Evolutionary conservation across 305 asterid species (phyloP), one percentile per base, ranked within the genome.

Genomic region (Fraxinus sp.): DNA sequence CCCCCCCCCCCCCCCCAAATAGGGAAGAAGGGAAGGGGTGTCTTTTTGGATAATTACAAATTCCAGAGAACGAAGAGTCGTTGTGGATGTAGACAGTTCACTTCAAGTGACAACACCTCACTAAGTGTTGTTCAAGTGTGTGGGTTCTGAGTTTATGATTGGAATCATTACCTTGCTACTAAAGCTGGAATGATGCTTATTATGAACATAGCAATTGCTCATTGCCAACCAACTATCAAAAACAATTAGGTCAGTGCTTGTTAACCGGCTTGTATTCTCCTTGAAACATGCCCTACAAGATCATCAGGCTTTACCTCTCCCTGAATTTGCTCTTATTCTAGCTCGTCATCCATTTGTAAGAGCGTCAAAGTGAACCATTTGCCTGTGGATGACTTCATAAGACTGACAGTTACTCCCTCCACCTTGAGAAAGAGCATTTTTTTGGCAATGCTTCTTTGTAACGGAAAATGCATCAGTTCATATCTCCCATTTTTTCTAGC

Each of bases 291-390:
- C 20, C 37, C 39, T 70, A 68, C 28, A 20, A 79, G 79, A 52
- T 71, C 59, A 44, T 77, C 71, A 76, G 70, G 88, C 81, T 57
- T 80, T 73, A 59, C 16, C 59, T 49, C 5, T 49, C 59, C 59
- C 18, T 49, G 18, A 49, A 49, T 76, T 35, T 9, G 76, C 39
- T 24, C 66, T 74, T 30, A 18, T 79, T 71, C 79, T 62, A 57
- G 74, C n/a, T 24, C 7, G 5, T 66, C 3, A 4, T 24, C 74
- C 11, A 66, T 10, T 24, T 66, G 36, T 66, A 26, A 26, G 74
- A 66, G 18, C 5, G 36, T 4, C 36, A 66, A 66, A 66, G 18
- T 66, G 74, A 66, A 66, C 74, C 74, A 66, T 24, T 66, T 66
- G n/a, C 74, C 74, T 24, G 74, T 11, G 18, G 74, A 59, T 18